Evolutionary conservation across 345 rosid species (phyloP), one percentile per base, ranked within the genome.

Genomic region (Luvunga scandens): DNA sequence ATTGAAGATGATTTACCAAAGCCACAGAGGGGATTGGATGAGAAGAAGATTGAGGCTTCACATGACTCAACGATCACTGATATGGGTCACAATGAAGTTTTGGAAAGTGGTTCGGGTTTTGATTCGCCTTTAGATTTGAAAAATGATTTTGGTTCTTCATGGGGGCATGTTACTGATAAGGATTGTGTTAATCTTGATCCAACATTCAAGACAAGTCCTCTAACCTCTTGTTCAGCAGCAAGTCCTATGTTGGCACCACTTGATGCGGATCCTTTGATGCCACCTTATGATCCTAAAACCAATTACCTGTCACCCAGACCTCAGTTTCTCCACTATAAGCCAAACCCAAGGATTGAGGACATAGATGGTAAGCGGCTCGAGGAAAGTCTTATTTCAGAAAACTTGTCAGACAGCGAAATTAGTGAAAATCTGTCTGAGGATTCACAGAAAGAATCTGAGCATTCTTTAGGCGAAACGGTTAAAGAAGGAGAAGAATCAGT

Each of bases 261-360:
- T 64, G 95, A 92, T 83, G 90, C 85, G 2, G 93, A 87, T 79
- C 85, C 94, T 25, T 81, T 70, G 63, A 27, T 85, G 84, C 84
- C 80, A 72, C 91, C 92, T 66, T 93, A 88, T 77, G 91, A 89
- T 78, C 92, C 90, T 22, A 81, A 86, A 74, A 86, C 86, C 42
- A 91, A 91, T 79, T 89, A 82, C 76, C 86, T 87, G 63, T 86
- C 94, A 8, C 91, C 91, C 13, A 88, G 94, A 85, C 94, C 92
- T 64, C 87, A 75, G 80, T 91, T 89, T 79, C 90, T 88, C 55
- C 87, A 81, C 45, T 89, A 91, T 55, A 87, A 79, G 64, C 94
- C 92, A 3, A 93, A 90, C 81, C 95, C 91, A 9, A 76, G 92
- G 66, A 78, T 90, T 14, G 87, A 83, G 63, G 85, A 78, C 70